A percentile compares a stretch with the other conserved stretches of the same genome.
phyloP scores from a whole-genome alignment of 768 basidiomycete species.

The Boletus vermiculosoides region DNA sequence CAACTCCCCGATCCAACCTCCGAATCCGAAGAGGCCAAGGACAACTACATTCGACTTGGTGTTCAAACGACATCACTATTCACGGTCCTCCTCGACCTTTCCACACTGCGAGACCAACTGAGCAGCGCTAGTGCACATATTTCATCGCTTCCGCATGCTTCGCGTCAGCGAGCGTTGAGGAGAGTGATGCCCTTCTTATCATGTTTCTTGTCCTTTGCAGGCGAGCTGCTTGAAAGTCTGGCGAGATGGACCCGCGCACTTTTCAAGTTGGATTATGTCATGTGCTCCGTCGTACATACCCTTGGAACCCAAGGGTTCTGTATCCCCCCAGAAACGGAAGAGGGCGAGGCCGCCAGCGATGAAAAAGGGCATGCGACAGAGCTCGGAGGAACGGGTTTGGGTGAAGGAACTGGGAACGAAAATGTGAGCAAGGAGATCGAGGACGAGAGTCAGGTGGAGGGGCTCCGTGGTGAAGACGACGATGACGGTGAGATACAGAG shows the following conservation, averaged over 20 bases:
- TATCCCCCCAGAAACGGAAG: slow-evolving; percentile 77
- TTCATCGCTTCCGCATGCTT: slow-evolving; percentile 32
- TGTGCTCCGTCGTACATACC: slow-evolving; percentile 70
- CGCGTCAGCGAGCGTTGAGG: slow-evolving; percentile 37
- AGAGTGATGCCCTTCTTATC: slow-evolving; percentile 75
- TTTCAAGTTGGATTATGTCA: slow-evolving; percentile 81
- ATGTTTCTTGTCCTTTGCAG: slow-evolving; percentile 55
- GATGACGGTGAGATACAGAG: slow-evolving; percentile 29
- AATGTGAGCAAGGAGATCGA: slow-evolving; percentile 94
- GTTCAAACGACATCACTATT: slow-evolving; percentile 44
- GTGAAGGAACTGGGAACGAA: slow-evolving; percentile 80
- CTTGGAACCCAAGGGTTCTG: slow-evolving; percentile 90
- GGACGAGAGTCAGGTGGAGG: slow-evolving; percentile 96
- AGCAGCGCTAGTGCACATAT: slow-evolving; percentile 40
- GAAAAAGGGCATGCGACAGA: slow-evolving; percentile 39
- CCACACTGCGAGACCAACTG: slow-evolving; percentile 42
- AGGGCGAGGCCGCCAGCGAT: slow-evolving; percentile 46
- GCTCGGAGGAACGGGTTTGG: slow-evolving; percentile 80
- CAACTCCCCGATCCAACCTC: neutral
- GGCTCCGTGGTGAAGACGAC: slow-evolving; percentile 69
- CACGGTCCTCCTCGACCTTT: slow-evolving; percentile 49
- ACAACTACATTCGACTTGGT: slow-evolving; percentile 54
- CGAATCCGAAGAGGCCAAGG: slow-evolving; percentile 34
- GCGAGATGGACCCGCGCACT: slow-evolving; percentile 69
- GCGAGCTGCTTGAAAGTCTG: slow-evolving; percentile 55